Percentiles rank a stretch among this genome's conserved stretches.
Conservation (phyloP, 2,329 filamentous ascomycete genomes). For the Gliomastix tumulicola region DNA sequence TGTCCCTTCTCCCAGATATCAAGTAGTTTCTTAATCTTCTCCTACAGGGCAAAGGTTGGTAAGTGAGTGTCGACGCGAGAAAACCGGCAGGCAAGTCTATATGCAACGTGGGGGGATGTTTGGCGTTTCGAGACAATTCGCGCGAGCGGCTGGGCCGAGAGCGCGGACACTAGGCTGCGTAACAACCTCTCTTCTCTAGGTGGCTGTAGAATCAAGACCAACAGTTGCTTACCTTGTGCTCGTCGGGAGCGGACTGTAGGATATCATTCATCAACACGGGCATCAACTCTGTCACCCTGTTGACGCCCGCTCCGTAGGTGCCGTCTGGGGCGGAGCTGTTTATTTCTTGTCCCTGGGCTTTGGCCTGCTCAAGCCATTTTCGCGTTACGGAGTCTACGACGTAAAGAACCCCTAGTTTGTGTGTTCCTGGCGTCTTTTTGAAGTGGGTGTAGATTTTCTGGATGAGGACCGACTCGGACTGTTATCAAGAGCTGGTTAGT, state of each 20-base stretch:
- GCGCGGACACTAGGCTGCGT: no score
- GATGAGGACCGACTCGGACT: conserved; percentile 93
- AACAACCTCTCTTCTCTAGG: no score
- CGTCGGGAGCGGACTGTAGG: conserved; percentile 75
- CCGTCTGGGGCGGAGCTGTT: conserved; percentile 79
- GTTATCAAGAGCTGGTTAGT: conserved; percentile 11
- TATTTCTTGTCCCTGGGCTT: conserved; percentile 74
- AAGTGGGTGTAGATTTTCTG: conserved; percentile 97
- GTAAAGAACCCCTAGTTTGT: conserved; percentile 98
- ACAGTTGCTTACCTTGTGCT: conserved; percentile 92
- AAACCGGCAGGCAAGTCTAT: no score
- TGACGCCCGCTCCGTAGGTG: conserved; percentile 89
- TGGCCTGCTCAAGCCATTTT: conserved; percentile 96
- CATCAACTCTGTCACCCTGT: conserved; percentile 93
- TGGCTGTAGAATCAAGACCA: no score
- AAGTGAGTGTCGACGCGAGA: no score
- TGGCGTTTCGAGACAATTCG: no score
- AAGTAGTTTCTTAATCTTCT: conserved; percentile 88
- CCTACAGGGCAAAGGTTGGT: no score
- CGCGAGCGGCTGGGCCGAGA: no score
- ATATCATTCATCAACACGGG: conserved; percentile 95
- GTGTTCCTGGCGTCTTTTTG: conserved; percentile 87
- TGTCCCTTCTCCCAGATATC: conserved; percentile 97
- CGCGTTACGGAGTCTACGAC: conserved; percentile 99
- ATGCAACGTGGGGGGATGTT: no score